Evolutionary conservation across 1,284 basidiomycete species (phyloP).

Genomic region (Puccinia horiana): DNA sequence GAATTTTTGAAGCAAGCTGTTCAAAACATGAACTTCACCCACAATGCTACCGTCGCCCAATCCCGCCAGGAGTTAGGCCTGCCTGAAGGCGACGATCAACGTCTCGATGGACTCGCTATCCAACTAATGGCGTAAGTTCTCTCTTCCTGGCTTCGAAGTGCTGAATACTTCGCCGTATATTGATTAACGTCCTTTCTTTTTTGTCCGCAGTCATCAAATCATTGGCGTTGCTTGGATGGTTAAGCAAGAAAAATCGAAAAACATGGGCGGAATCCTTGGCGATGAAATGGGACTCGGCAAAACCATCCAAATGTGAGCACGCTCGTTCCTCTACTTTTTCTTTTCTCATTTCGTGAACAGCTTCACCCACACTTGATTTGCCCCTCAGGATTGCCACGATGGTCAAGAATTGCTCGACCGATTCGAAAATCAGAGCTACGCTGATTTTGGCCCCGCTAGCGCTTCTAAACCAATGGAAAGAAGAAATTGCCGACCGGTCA

Average conservation of each 20-base stretch:
- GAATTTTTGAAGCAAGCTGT: conserved; percentile 34
- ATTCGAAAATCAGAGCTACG: conserved; percentile 64
- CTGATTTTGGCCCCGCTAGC: conserved; percentile 72
- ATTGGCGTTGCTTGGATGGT: conserved; percentile 71
- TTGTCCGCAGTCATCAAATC: conserved; percentile 62
- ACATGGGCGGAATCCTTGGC: conserved; percentile 29
- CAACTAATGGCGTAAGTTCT: conserved; percentile 30
- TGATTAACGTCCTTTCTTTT: not conserved
- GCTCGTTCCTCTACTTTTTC: not conserved
- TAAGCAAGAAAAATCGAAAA: conserved; percentile 65
- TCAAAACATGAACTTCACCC: conserved; percentile 14
- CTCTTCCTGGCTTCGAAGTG: not conserved
- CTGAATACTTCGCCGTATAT: not conserved
- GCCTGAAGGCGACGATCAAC: not conserved
- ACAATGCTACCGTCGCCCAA: conserved; percentile 26
- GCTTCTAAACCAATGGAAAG: conserved; percentile 67
- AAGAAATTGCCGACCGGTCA: conserved; percentile 67
- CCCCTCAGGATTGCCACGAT: conserved; percentile 66
- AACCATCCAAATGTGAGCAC: conserved; percentile 8
- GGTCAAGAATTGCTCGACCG: conserved; percentile 65
- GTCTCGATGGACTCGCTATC: conserved; percentile 1
- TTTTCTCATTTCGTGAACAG: not conserved
- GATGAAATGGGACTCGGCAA: conserved; percentile 42
- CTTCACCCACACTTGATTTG: not conserved
- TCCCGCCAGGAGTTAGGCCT: conserved; percentile 1